Conservation (phyloP, 768 basidiomycete genomes). For the Lanmaoa rubissima region DNA sequence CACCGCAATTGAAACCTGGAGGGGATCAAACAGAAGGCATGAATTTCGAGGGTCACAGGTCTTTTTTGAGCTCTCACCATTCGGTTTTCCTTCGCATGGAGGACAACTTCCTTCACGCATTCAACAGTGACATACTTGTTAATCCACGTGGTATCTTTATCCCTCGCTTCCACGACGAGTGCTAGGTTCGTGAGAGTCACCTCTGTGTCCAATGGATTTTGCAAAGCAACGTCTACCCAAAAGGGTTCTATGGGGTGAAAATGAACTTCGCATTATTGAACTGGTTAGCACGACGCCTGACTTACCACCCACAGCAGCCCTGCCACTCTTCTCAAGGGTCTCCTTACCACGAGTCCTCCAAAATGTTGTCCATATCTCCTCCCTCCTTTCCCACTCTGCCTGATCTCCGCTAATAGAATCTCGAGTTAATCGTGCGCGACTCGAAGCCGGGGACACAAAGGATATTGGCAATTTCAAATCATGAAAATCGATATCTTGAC, state of each 20-base stretch:
- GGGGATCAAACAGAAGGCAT: slow-evolving; percentile 1
- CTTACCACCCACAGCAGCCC: slow-evolving; percentile 64
- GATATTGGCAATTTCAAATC: slow-evolving; percentile 63
- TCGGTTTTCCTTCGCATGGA: slow-evolving; percentile 63
- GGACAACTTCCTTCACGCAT: slow-evolving; percentile 54
- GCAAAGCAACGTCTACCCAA: slow-evolving; percentile 69
- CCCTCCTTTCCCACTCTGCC: slow-evolving; percentile 59
- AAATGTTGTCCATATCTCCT: slow-evolving; percentile 63
- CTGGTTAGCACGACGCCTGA: neutral
- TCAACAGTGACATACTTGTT: slow-evolving; percentile 54
- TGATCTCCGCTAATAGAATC: slow-evolving; percentile 45
- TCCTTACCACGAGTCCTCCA: slow-evolving; percentile 57
- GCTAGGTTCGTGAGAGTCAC: slow-evolving; percentile 66
- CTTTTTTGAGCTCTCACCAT: slow-evolving; percentile 43
- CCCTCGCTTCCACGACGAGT: slow-evolving; percentile 44
- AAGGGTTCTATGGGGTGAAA: slow-evolving; percentile 54
- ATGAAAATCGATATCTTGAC: slow-evolving; percentile 38
- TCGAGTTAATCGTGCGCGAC: slow-evolving; percentile 55
- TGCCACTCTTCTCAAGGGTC: slow-evolving; percentile 51
- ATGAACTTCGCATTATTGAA: neutral
- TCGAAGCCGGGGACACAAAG: slow-evolving; percentile 59
- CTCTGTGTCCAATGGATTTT: slow-evolving; percentile 73
- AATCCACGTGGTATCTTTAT: slow-evolving; percentile 31
- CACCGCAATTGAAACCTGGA: slow-evolving; percentile 62
- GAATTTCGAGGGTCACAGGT: neutral